phyloP scores from a whole-genome alignment of 176 grass and related monocot genomes.

The Eleusine coracana region DNA sequence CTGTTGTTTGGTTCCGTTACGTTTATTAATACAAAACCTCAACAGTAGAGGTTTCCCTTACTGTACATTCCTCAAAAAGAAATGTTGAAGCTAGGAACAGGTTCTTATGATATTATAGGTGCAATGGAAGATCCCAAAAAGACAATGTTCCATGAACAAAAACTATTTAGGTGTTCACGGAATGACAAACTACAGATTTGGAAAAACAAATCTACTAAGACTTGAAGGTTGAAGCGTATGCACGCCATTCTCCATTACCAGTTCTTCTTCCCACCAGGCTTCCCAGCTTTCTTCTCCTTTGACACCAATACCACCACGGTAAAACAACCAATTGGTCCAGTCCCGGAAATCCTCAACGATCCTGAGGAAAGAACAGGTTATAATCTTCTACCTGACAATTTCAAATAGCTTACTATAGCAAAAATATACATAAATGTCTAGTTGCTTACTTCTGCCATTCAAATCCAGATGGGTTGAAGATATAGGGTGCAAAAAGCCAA shows the following conservation, averaged over 20 bases:
- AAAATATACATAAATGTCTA: constrained; percentile 39
- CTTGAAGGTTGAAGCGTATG: background rate
- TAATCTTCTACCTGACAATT: constrained; percentile 17
- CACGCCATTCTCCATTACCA: constrained; percentile 53
- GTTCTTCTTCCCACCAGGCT: constrained; percentile 97
- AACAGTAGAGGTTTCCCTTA: too few relatives aligned
- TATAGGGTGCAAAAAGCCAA: constrained; percentile 95
- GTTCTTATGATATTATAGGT: constrained; percentile 10
- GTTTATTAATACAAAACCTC: too few relatives aligned
- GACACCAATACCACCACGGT: constrained; percentile 94
- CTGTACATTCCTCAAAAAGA: too few relatives aligned
- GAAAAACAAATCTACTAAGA: constrained; percentile 31
- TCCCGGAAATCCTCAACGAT: constrained; percentile 93
- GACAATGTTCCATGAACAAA: background rate
- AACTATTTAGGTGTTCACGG: constrained; percentile 21
- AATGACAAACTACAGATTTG: constrained; percentile 25
- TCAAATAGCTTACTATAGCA: background rate
- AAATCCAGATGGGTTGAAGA: constrained; percentile 94
- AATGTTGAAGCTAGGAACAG: background rate
- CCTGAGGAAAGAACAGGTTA: constrained; percentile 38
- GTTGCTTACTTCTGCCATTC: constrained; percentile 94
- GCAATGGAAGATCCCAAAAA: constrained; percentile 2
- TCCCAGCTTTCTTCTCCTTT: constrained; percentile 99
- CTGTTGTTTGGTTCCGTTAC: too few relatives aligned
- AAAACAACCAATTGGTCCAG: constrained; percentile 98